phyloP scores from a whole-genome alignment of 305 asterid genomes.

The Euphrasia arctica region DNA sequence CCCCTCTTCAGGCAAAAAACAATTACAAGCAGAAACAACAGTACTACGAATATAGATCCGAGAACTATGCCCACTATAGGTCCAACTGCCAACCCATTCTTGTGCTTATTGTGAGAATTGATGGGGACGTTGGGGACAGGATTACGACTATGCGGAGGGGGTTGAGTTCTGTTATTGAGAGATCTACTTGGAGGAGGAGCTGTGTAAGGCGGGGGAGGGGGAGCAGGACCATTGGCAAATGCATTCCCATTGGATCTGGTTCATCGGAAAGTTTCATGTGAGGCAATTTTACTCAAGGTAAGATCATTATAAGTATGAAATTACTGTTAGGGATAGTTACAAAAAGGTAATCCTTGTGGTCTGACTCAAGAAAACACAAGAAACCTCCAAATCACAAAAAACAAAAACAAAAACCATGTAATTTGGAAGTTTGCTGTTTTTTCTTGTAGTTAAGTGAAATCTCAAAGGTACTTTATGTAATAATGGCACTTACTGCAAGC shows the following conservation, averaged over 20 bases:
- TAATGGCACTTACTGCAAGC: constrained; percentile 7
- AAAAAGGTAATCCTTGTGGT: not conserved
- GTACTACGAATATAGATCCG: constrained; percentile 53
- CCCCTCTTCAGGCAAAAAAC: constrained; percentile 58
- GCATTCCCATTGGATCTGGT: constrained; percentile 77
- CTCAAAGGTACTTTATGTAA: not conserved
- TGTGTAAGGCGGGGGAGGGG: constrained; percentile 85
- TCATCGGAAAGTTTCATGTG: constrained; percentile 27
- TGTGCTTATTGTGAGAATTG: constrained; percentile 40
- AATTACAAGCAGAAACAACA: constrained; percentile 50
- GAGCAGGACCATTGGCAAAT: constrained; percentile 86
- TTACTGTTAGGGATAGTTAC: not conserved
- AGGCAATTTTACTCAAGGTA: constrained; percentile 22
- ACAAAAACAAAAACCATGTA: not conserved
- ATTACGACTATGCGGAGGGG: constrained; percentile 49
- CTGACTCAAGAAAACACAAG: not conserved
- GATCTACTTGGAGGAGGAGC: constrained; percentile 86
- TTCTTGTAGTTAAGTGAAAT: not conserved
- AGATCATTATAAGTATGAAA: constrained; percentile 16
- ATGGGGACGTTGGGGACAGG: constrained; percentile 44
- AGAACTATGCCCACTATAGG: constrained; percentile 75
- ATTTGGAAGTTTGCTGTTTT: not conserved
- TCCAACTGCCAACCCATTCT: constrained; percentile 60
- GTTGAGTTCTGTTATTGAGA: constrained; percentile 33
- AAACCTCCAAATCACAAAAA: not conserved